phyloP scores from a whole-genome alignment of 305 asterid species.

The Ajuga reptans region DNA sequence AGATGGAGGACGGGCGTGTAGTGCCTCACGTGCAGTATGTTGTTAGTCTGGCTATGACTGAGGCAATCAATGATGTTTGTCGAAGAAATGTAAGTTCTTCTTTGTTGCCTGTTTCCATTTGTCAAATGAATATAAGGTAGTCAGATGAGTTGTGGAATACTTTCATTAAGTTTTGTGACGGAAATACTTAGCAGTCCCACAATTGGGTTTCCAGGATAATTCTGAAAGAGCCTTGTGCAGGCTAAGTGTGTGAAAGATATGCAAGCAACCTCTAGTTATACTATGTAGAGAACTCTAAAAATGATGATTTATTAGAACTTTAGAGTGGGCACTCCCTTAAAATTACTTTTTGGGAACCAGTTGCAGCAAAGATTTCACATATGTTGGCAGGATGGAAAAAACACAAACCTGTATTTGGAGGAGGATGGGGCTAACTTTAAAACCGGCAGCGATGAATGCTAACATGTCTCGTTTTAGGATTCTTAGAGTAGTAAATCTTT shows the following conservation, averaged over 20 bases:
- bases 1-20: conserved; percentile 88
- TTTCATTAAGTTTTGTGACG: background rate
- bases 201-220: background rate
- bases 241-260: background rate
- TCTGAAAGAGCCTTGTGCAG: background rate
- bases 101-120: background rate
- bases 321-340: background rate
- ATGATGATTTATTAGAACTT: background rate
- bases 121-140: background rate
- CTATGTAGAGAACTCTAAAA: too few relatives aligned
- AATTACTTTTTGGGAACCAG: too few relatives aligned
- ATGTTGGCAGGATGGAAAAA: too few relatives aligned
- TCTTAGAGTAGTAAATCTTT: too few relatives aligned
- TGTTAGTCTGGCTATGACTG: conserved; percentile 76
- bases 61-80: conserved; percentile 73
- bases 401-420: too few relatives aligned
- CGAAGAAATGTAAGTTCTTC: conserved; percentile 42
- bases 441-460: too few relatives aligned
- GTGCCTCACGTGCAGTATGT: conserved; percentile 87
- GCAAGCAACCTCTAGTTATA: too few relatives aligned
- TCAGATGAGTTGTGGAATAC: background rate
- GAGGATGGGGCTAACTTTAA: too few relatives aligned
- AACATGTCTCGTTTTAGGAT: too few relatives aligned
- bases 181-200: background rate
- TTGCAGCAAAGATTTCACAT: too few relatives aligned